Percentiles rank a stretch among this genome's conserved stretches.
phyloP scores from a whole-genome alignment of 2,329 filamentous ascomycete genomes.

The Hypoxylon sp. region DNA sequence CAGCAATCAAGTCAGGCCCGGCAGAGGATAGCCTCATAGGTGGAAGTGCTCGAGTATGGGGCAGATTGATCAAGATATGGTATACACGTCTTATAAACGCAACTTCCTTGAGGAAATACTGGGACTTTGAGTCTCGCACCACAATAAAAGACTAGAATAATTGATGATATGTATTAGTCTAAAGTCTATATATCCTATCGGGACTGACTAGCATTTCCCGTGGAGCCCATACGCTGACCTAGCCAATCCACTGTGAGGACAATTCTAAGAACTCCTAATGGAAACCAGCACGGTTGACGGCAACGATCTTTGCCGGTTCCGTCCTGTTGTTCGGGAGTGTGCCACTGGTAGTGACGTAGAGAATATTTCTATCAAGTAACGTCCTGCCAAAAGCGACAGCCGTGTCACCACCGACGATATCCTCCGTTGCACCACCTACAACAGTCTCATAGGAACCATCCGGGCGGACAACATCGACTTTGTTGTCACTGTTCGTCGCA shows the following conservation, averaged over 20 bases:
- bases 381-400: constrained; percentile 47
- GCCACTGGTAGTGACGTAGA: constrained; percentile 51
- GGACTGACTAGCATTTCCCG: not conserved
- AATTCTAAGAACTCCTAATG: constrained; percentile 2
- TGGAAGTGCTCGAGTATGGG: too few relatives aligned
- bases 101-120: too few relatives aligned
- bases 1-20: too few relatives aligned
- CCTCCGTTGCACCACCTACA: constrained; percentile 30
- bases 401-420: constrained; percentile 45
- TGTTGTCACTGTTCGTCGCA: constrained; percentile 45
- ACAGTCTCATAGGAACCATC: constrained; percentile 37
- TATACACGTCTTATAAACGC: too few relatives aligned
- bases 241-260: not conserved
- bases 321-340: constrained; percentile 37
- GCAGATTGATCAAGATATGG: too few relatives aligned
- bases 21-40: too few relatives aligned
- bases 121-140: too few relatives aligned
- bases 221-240: not conserved
- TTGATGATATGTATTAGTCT: not conserved
- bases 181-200: not conserved
- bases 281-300: constrained; percentile 45
- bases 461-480: constrained; percentile 35
- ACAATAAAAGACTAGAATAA: not conserved
- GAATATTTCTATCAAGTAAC: constrained; percentile 25
- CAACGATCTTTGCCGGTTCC: constrained; percentile 51